A percentile compares a stretch with the other conserved stretches of the same genome.
Conservation (phyloP, 1,284 basidiomycete genomes). For the Trametes sp. region DNA sequence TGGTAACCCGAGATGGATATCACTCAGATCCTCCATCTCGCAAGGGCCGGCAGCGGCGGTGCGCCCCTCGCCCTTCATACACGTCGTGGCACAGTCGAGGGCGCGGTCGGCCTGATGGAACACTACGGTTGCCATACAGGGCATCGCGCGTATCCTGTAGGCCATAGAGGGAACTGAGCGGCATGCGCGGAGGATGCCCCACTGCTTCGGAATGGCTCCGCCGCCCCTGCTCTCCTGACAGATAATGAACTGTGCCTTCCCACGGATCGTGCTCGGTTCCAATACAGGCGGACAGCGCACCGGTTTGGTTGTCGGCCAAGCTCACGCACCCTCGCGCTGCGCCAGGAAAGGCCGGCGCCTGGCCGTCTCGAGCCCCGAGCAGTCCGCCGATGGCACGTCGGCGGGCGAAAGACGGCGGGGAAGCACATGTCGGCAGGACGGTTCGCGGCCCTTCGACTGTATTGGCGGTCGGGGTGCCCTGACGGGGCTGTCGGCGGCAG, state of each 20-base stretch:
- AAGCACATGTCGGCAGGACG: constrained; percentile 6
- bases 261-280: constrained; percentile 15
- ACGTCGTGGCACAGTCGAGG: constrained; percentile 14
- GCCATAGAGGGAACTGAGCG: constrained; percentile 1
- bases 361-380: constrained; percentile 8
- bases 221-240: constrained; percentile 14
- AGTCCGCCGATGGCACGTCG: background rate
- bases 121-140: constrained; percentile 12
- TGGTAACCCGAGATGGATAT: constrained; percentile 13
- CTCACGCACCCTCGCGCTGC: background rate
- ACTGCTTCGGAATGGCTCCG: constrained; percentile 5
- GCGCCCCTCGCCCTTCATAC: constrained; percentile 16
- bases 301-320: constrained; percentile 3
- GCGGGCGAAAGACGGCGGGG: constrained; percentile 14
- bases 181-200: constrained; percentile 1
- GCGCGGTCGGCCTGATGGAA: constrained; percentile 19
- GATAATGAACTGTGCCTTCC: constrained; percentile 10
- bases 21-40: constrained; percentile 13
- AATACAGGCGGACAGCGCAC: constrained; percentile 5
- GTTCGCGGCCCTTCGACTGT: constrained; percentile 6
- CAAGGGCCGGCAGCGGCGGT: constrained; percentile 11
- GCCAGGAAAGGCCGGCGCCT: background rate
- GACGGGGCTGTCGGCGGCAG: constrained; percentile 12
- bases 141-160: constrained; percentile 3
- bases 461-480: constrained; percentile 10